Conservation (phyloP, 495 filamentous ascomycete genomes). For the Terfezia boudieri region DNA sequence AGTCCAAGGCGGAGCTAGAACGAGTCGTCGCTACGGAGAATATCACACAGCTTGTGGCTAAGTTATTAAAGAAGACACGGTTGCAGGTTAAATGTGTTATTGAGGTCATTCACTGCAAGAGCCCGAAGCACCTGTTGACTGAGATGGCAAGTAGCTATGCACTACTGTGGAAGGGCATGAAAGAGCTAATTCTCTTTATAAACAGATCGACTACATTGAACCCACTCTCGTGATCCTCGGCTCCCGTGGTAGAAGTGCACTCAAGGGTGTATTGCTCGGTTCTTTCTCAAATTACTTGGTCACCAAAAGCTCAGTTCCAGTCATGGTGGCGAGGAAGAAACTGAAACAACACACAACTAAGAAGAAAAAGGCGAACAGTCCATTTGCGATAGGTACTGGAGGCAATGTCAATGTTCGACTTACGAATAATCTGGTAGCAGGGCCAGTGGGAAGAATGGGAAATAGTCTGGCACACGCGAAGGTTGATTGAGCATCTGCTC, state of each 20-base stretch:
- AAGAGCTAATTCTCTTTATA: not conserved
- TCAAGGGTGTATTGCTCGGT: slow-evolving; percentile 84
- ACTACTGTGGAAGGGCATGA: not conserved
- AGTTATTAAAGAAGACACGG: slow-evolving; percentile 66
- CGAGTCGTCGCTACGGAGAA: slow-evolving; percentile 49
- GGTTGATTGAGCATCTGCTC: slow-evolving; percentile 22
- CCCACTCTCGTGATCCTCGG: slow-evolving; percentile 90
- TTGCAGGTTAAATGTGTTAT: slow-evolving; percentile 79
- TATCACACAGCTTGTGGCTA: slow-evolving; percentile 58
- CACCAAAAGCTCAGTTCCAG: slow-evolving; percentile 84
- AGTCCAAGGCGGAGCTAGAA: slow-evolving; percentile 48
- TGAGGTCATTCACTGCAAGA: slow-evolving; percentile 96
- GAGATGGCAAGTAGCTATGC: slow-evolving; percentile 36
- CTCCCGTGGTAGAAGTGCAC: slow-evolving; percentile 64
- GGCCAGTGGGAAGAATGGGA: slow-evolving; percentile 12
- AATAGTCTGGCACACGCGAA: slow-evolving; percentile 30
- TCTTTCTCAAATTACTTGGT: slow-evolving; percentile 92
- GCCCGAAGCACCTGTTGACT: slow-evolving; percentile 61
- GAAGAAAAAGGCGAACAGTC: slow-evolving; percentile 15
- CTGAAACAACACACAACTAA: slow-evolving; percentile 53
- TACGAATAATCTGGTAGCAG: slow-evolving; percentile 31
- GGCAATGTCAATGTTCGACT: slow-evolving; percentile 24
- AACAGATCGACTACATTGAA: slow-evolving; percentile 63
- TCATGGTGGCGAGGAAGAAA: slow-evolving; percentile 75
- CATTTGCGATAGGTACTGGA: not conserved